These are phyloP conservation scores for Aspergillus costaricaensis DNA, from an alignment of 2,329 filamentous ascomycete genomes.

Conservation along the genomic window DNA sequence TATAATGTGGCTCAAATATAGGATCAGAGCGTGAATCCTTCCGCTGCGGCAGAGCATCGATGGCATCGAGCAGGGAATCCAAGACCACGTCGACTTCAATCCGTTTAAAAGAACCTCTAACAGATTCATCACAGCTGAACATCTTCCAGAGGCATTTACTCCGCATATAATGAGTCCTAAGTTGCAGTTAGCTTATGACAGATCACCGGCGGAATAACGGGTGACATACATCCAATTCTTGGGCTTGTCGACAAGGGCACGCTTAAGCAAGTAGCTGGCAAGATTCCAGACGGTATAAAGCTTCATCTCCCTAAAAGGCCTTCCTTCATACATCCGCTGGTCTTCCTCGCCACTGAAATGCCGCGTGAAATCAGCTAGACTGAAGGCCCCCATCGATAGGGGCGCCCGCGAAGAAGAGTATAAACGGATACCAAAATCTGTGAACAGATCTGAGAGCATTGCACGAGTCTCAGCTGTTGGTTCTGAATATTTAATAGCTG, in stretches of 20 bases:
- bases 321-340: conserved; percentile 58
- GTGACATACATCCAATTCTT: conserved; percentile 62
- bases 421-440: conserved; percentile 67
- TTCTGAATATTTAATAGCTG: conserved; percentile 60
- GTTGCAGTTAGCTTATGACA: background rate
- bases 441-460: conserved; percentile 66
- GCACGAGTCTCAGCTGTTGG: conserved; percentile 54
- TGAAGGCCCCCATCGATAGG: conserved; percentile 68
- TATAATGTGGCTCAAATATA: conserved; percentile 89
- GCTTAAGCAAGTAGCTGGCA: conserved; percentile 61
- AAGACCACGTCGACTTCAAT: conserved; percentile 53
- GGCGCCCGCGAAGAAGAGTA: conserved; percentile 70
- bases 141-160: conserved; percentile 75
- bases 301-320: conserved; percentile 60
- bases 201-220: background rate
- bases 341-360: conserved; percentile 59
- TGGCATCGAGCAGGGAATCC: conserved; percentile 59
- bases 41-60: conserved; percentile 62
- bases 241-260: conserved; percentile 60
- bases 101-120: conserved; percentile 37
- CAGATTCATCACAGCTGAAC: conserved; percentile 52
- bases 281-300: conserved; percentile 66
- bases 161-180: conserved; percentile 65
- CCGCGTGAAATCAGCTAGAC: conserved; percentile 61
- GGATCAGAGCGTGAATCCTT: conserved; percentile 67